Evolutionary conservation across 228 moss, liverwort and hornwort genomes (phyloP).

Genomic region (Sphagnum fallax): DNA sequence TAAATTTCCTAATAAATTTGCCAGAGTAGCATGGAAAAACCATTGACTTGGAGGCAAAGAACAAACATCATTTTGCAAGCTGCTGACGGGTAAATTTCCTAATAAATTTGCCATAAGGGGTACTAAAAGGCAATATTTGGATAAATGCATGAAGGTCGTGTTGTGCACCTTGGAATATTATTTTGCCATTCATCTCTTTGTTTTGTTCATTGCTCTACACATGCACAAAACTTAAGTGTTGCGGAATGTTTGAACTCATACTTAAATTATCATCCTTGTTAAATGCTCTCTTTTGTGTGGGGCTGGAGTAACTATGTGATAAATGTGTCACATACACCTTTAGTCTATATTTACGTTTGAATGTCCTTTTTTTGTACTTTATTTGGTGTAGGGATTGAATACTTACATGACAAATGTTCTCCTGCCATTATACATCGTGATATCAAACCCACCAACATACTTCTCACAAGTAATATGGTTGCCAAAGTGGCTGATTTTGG

Average conservation of each 20-base stretch:
- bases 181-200: not conserved
- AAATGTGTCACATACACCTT: not conserved
- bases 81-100: no score
- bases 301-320: no score
- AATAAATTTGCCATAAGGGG: no score
- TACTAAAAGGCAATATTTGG: no score
- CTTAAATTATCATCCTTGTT: no score
- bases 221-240: no score
- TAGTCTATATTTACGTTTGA: not conserved
- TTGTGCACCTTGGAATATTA: no score
- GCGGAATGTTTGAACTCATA: no score
- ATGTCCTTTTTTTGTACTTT: not conserved
- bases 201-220: no score
- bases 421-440: conserved; percentile 56
- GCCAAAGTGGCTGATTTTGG: conserved; percentile 72
- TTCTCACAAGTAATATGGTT: conserved; percentile 30
- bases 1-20: no score
- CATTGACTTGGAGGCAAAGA: no score
- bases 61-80: not conserved
- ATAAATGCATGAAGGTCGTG: not conserved
- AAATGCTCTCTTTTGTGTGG: no score
- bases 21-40: not conserved
- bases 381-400: conserved; percentile 46
- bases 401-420: conserved; percentile 53
- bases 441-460: conserved; percentile 60